A percentile compares a stretch with the other conserved stretches of the same genome.
Conservation (phyloP, 2,329 filamentous ascomycete genomes). For the Coleophoma cylindrospora region DNA sequence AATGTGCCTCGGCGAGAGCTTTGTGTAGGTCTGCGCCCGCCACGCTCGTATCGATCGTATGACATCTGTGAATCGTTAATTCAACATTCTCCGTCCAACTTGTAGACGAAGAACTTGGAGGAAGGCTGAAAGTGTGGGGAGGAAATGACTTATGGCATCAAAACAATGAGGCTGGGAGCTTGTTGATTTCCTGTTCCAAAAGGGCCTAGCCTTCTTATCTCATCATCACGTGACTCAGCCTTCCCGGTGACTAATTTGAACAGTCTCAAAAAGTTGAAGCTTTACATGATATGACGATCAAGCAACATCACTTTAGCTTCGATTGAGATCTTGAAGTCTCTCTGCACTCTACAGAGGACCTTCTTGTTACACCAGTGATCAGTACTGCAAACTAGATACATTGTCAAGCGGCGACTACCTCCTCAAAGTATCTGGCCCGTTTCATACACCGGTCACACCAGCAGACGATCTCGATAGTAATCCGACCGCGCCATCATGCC, state of each 20-base stretch:
- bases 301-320: no score
- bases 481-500: conserved; percentile 48
- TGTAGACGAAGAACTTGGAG: neutral
- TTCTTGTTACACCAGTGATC: no score
- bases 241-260: neutral
- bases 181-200: neutral
- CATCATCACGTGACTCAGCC: conserved; percentile 1
- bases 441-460: neutral
- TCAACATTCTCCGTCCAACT: conserved; percentile 12
- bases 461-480: neutral
- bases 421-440: no score
- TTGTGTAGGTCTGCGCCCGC: conserved; percentile 27
- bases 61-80: conserved; percentile 43
- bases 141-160: conserved; percentile 10
- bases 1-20: conserved; percentile 57
- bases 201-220: neutral
- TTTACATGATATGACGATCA: no score
- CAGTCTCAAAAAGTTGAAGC: neutral
- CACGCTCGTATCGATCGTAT: conserved; percentile 53
- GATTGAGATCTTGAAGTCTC: no score
- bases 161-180: conserved; percentile 9
- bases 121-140: neutral
- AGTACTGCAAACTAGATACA: no score
- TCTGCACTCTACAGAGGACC: no score
- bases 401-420: no score